Base-by-base conservation (phyloP, 1,139 yeast genomes). In the Kurtzmaniella quercitrusa region DNA sequence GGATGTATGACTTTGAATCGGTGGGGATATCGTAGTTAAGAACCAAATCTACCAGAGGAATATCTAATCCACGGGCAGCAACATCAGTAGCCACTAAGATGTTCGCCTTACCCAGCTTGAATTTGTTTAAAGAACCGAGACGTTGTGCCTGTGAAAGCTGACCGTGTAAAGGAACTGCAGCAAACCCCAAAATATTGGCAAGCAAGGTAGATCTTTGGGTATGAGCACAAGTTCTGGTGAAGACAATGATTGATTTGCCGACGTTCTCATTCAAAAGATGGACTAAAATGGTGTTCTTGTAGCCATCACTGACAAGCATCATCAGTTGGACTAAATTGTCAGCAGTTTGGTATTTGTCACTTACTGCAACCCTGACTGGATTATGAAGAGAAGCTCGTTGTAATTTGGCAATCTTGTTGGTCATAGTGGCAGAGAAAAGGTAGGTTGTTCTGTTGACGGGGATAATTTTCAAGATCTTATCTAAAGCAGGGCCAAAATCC, bases 21-120 rank as follows among this genome's bases (percentile, higher is more conserved):
- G 95, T 93, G 12, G 98, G 99, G 27, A 93, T 90, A 60, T 91
- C 96, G 60, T 89, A 93, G 64, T 93, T 93, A 48, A 93, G 76
- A 41, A 93, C 98, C 43, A 88, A 75, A 63, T 93, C 98, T 37
- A 93, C 98, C 21, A 85, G 75, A 6, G 98, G 98, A 49, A 93
- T 93, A 76, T 93, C 98, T 52, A 93, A 77, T 47, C 98, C 98
- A 68, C 98, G 81, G 1, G 98, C 96, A 10, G 98, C 98, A 38
- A 93, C 98, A 67, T 93, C 98, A 0, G 98, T 93, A 10, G 98
- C 98, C 7, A 93, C 90, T 42, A 93, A 70, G 45, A 94, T 90
- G 48, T 80, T 79, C 52, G 90, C 79, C 39, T 79, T 77, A 4
- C 97, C 96, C 1, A 94, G 76, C 59, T 91, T 89, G 73, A 93